Conservation (phyloP, 305 asterid species). For the Caryopteris hybrid region DNA sequence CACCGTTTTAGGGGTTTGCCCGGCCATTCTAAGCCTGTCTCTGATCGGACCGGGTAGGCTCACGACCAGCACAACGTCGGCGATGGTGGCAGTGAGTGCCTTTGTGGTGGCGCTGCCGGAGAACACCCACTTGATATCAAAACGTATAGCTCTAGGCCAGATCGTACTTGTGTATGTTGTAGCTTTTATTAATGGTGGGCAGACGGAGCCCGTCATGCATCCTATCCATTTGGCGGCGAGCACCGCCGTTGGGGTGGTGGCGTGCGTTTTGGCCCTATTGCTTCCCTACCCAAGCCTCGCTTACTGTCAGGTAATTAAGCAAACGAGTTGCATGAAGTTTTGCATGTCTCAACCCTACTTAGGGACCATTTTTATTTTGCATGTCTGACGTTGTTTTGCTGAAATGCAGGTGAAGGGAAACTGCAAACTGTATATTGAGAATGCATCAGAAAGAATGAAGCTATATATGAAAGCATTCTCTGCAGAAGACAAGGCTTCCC, state of each 20-base stretch:
- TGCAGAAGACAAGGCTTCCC: slow-evolving; percentile 46
- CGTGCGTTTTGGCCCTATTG: slow-evolving; percentile 62
- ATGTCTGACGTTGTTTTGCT: too few relatives aligned
- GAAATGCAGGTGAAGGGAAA: slow-evolving; percentile 68
- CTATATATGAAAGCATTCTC: slow-evolving; percentile 50
- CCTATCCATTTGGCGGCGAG: slow-evolving; percentile 65
- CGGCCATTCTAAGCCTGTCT: slow-evolving; percentile 56
- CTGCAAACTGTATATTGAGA: slow-evolving; percentile 47
- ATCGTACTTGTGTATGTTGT: slow-evolving; percentile 58
- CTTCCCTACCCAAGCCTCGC: slow-evolving; percentile 66
- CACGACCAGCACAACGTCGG: slow-evolving; percentile 40
- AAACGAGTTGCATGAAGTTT: too few relatives aligned
- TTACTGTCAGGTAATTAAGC: slow-evolving; percentile 64
- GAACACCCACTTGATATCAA: slow-evolving; percentile 50
- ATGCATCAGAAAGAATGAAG: slow-evolving; percentile 61
- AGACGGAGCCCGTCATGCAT: slow-evolving; percentile 59
- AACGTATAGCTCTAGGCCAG: slow-evolving; percentile 78
- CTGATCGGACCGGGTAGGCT: slow-evolving; percentile 59
- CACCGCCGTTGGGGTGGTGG: slow-evolving; percentile 64
- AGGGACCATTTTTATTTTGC: too few relatives aligned
- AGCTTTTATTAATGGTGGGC: slow-evolving; percentile 52
- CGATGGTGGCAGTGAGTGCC: slow-evolving; percentile 43
- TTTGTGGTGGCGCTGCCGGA: slow-evolving; percentile 64
- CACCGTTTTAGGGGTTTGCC: slow-evolving; percentile 41
- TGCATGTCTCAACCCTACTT: too few relatives aligned